A percentile compares a stretch with the other conserved stretches of the same genome.
These are phyloP conservation scores for Sugiyamaella qingdaonensis DNA, from an alignment of 805 yeast species.

Conservation along the genomic window DNA sequence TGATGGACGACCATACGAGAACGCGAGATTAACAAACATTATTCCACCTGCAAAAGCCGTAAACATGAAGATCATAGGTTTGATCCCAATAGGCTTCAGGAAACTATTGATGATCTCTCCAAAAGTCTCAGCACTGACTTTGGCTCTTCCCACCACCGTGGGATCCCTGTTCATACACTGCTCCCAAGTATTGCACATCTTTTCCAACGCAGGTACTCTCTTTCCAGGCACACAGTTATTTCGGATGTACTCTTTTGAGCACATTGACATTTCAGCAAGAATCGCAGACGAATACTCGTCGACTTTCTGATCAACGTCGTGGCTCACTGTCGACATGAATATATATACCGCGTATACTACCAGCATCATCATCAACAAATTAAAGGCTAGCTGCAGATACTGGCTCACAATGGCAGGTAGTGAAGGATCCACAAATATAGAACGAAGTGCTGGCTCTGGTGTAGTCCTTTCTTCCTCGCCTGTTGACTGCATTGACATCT, in stretches of 20 bases:
- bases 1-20: constrained; percentile 19
- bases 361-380: constrained; percentile 47
- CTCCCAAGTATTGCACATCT: constrained; percentile 67
- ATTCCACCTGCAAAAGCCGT: constrained; percentile 29
- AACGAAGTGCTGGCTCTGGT: neutral
- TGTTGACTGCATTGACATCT: neutral
- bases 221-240: constrained; percentile 64
- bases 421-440: constrained; percentile 20
- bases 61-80: constrained; percentile 45
- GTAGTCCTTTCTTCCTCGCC: neutral
- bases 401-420: constrained; percentile 54
- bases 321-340: constrained; percentile 51
- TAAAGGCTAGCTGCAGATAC: constrained; percentile 61
- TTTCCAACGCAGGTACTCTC: constrained; percentile 72
- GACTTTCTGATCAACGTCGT: constrained; percentile 69
- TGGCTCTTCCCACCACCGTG: constrained; percentile 57
- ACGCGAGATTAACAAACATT: constrained; percentile 29
- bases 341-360: constrained; percentile 49
- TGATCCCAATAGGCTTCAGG: constrained; percentile 64
- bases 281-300: constrained; percentile 59
- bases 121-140: constrained; percentile 72
- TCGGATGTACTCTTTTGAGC: constrained; percentile 62
- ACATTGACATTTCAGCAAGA: constrained; percentile 58
- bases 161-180: constrained; percentile 82
- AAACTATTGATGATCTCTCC: constrained; percentile 81